These are phyloP conservation scores for Cyclotella choctawhatcheeana DNA, from an alignment of 108 stramenopile genomes.

Conservation along the genomic window DNA sequence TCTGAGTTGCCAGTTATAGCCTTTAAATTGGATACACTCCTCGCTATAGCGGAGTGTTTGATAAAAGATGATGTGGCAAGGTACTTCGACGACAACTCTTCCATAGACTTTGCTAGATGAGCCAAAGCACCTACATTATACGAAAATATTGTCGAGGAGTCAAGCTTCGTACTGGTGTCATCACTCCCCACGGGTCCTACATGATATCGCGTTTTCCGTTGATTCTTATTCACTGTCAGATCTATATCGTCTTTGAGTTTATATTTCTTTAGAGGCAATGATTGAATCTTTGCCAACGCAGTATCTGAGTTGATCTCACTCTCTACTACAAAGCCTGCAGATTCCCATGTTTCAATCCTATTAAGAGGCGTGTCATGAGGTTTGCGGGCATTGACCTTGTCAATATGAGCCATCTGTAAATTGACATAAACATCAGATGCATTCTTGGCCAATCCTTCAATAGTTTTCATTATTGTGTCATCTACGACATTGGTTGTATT, in stretches of 20 bases:
- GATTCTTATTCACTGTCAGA: slow-evolving; percentile 20
- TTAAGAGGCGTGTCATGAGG: slow-evolving; percentile 1
- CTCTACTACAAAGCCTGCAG: slow-evolving; percentile 23
- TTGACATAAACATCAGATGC: slow-evolving; percentile 21
- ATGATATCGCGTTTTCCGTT: slow-evolving; percentile 41
- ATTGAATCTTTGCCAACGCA: slow-evolving; percentile 29
- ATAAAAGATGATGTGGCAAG: slow-evolving; percentile 13
- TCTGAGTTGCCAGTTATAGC: neutral
- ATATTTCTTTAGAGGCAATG: slow-evolving; percentile 29
- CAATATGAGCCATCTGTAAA: neutral
- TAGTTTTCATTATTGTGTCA: neutral
- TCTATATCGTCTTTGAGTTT: slow-evolving; percentile 38
- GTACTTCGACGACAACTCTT: slow-evolving; percentile 23
- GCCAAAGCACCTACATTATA: slow-evolving; percentile 47
- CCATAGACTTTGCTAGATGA: slow-evolving; percentile 33
- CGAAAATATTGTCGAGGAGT: slow-evolving; percentile 44
- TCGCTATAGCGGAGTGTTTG: neutral
- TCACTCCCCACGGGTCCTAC: slow-evolving; percentile 24
- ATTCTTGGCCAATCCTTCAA: neutral
- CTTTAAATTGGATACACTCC: slow-evolving; percentile 14
- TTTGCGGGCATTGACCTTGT: too few species aligned
- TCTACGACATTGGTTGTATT: slow-evolving; percentile 11
- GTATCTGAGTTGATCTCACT: slow-evolving; percentile 9
- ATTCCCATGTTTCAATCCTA: slow-evolving; percentile 25
- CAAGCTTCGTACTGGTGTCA: slow-evolving; percentile 6